Conservation (phyloP, 2,329 filamentous ascomycete genomes). For the Fusarium denticulatum region DNA sequence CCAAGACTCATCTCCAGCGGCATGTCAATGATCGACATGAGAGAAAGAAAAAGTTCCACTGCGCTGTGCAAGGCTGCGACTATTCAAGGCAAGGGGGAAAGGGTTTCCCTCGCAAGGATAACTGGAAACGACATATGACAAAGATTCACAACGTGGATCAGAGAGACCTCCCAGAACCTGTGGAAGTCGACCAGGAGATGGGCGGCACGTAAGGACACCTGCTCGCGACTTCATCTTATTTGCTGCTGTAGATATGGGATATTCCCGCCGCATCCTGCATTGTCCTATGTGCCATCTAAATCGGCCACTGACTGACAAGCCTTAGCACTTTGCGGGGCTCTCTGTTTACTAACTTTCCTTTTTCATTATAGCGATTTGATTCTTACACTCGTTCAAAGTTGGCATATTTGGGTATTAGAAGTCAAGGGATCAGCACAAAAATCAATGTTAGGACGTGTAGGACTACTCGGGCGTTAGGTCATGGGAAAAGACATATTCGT, state of each 20-base stretch:
- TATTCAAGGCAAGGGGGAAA: conserved; percentile 67
- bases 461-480: conserved; percentile 35
- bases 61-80: conserved; percentile 62
- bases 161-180: conserved; percentile 52
- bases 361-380: conserved; percentile 25
- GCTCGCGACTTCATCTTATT: background rate
- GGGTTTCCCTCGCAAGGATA: conserved; percentile 69
- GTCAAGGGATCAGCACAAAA: conserved; percentile 18
- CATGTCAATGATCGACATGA: conserved; percentile 71
- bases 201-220: conserved; percentile 29
- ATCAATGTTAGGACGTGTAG: conserved; percentile 23
- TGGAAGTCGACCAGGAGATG: conserved; percentile 52
- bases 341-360: conserved; percentile 3
- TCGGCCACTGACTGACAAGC: background rate
- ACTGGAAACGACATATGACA: conserved; percentile 70
- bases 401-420: conserved; percentile 33
- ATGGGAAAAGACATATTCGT: conserved; percentile 33
- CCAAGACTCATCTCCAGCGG: conserved; percentile 69
- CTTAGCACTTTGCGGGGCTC: background rate
- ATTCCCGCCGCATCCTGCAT: background rate
- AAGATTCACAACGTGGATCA: conserved; percentile 65
- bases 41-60: conserved; percentile 69
- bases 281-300: background rate
- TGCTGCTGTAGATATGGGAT: background rate
- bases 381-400: conserved; percentile 35